Percentiles rank a stretch among this genome's conserved stretches.
Conservation (phyloP, 805 yeast genomes). For the Tanozyma kutaoensis region DNA sequence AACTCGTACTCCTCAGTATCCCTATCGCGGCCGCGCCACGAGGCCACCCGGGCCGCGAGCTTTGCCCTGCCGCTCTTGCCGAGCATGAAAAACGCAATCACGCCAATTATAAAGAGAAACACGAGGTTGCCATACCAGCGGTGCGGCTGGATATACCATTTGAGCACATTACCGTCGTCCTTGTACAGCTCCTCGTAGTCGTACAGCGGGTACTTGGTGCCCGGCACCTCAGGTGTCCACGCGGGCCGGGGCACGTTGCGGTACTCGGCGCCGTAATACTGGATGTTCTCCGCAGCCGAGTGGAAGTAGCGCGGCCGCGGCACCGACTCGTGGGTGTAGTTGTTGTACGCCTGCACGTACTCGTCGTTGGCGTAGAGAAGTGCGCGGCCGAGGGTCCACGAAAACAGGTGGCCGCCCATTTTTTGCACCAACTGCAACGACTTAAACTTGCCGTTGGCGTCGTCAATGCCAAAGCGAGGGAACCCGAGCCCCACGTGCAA, state of each 20-base stretch:
- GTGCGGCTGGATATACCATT: slow-evolving; percentile 31
- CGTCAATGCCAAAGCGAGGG: slow-evolving; percentile 35
- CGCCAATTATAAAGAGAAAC: slow-evolving; percentile 11
- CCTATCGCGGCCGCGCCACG: no score
- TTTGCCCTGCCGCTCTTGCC: slow-evolving; percentile 13
- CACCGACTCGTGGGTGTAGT: slow-evolving; percentile 8
- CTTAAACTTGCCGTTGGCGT: slow-evolving; percentile 11
- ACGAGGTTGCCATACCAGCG: slow-evolving; percentile 25
- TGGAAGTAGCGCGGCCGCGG: slow-evolving; percentile 33
- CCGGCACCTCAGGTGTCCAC: slow-evolving; percentile 10
- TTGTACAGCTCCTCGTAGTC: slow-evolving; percentile 17
- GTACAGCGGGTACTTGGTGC: slow-evolving; percentile 9
- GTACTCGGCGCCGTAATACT: slow-evolving; percentile 40
- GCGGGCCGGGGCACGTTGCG: slow-evolving; percentile 30
- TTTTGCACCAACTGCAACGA: slow-evolving; percentile 31
- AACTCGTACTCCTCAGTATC: no score
- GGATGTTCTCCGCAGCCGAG: slow-evolving; percentile 33
- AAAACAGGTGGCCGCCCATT: slow-evolving; percentile 28
- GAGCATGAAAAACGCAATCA: slow-evolving; percentile 17
- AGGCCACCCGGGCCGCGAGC: no score
- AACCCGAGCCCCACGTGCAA: slow-evolving; percentile 50
- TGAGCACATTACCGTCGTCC: slow-evolving; percentile 19
- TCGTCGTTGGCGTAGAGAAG: slow-evolving; percentile 48
- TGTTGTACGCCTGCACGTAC: slow-evolving; percentile 28
- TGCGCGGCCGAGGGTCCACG: slow-evolving; percentile 52